Evolutionary conservation across 305 asterid genomes (phyloP).

Genomic region (Ilex paraguariensis): DNA sequence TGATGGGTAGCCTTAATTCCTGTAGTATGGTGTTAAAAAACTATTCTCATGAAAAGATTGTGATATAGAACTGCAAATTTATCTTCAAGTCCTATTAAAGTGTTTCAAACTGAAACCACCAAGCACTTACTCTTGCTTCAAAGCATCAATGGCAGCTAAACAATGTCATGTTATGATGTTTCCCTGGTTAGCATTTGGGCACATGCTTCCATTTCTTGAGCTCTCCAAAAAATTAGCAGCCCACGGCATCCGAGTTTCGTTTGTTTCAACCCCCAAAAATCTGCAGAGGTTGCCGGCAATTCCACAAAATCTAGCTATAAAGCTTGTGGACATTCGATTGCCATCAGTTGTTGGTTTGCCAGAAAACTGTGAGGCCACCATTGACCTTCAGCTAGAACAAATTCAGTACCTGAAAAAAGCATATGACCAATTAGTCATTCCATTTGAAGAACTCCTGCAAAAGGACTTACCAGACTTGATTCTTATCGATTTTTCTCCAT

Average conservation of each 20-base stretch:
- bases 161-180: slow-evolving; percentile 24
- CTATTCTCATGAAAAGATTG: too few relatives aligned
- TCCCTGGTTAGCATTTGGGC: slow-evolving; percentile 33
- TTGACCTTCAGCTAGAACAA: slow-evolving; percentile 25
- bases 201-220: slow-evolving; percentile 26
- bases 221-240: slow-evolving; percentile 23
- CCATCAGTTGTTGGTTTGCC: slow-evolving; percentile 30
- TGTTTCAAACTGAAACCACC: background rate
- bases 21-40: too few relatives aligned
- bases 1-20: too few relatives aligned
- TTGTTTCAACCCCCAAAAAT: slow-evolving; percentile 29
- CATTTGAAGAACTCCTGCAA: slow-evolving; percentile 22
- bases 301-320: slow-evolving; percentile 16
- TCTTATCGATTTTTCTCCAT: slow-evolving; percentile 26
- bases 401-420: slow-evolving; percentile 29
- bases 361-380: slow-evolving; percentile 36
- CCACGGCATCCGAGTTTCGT: slow-evolving; percentile 16
- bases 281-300: slow-evolving; percentile 29
- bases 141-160: slow-evolving; percentile 18
- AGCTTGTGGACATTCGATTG: slow-evolving; percentile 25
- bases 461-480: slow-evolving; percentile 22
- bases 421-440: slow-evolving; percentile 28
- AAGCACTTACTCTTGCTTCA: background rate
- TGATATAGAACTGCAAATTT: too few relatives aligned
- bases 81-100: background rate